Base-by-base conservation (phyloP, 2,329 filamentous ascomycete genomes). In the Pseudogymnoascus sp. region DNA sequence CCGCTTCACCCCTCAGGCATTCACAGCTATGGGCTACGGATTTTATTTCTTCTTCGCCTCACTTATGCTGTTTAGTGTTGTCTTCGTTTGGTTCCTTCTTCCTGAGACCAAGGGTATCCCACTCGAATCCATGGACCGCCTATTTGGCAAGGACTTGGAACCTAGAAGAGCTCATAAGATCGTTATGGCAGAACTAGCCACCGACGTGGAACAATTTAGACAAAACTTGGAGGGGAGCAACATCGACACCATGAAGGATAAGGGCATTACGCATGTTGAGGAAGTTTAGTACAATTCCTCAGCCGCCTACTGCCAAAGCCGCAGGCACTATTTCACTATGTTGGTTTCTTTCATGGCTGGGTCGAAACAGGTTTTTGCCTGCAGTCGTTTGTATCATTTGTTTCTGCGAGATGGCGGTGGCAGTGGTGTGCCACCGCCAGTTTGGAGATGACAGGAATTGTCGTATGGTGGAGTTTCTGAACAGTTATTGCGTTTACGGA, bases 21-120 rank as follows among this genome's bases (percentile, higher is more conserved):
- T 86, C 67, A 71, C 77, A 22, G 74, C 77, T 7, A 82, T 83
- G 78, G 76, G 77, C n/a, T 88, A 83, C 68, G 87, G 85, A 24
- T 85, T 88, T 0, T 89, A 87, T 74, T 84, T 89, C 68, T 88
- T 89, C 78, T 89, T 89, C 67, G 86, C 84, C 1, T 78, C 81
- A 0, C 76, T 88, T 56, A 88, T 87, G 79, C 72, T 88, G 11
- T 64, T 81, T 8, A 83, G 83, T 0, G 76, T 81, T 61, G 64
- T 83, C 62, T 89, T 87, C 66, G 81, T 87, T 26, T 88, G 78
- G 71, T 86, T 86, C 76, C 77, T 84, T 50, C 68, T 89, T 0
- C 86, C 86, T 0, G 86, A 89, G 76, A 89, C 86, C 2, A 89
- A 88, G 76, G 78, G 81, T 43, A 78, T 89, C 11, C 85, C 85